These are phyloP conservation scores for Pichia sp. DNA, from an alignment of 1,139 yeast species.

Conservation along the genomic window DNA sequence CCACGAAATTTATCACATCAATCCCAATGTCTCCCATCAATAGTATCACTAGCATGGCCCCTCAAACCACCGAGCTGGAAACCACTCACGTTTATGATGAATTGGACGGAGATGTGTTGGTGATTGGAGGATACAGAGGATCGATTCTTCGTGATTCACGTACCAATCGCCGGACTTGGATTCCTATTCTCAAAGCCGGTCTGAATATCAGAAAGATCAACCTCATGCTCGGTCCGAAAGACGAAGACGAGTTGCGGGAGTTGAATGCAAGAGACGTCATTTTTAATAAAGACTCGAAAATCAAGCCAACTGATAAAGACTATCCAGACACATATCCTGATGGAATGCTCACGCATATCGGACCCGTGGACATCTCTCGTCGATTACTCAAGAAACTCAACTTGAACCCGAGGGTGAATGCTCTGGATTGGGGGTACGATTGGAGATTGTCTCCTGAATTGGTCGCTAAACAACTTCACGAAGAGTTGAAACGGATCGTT, in stretches of 20 bases:
- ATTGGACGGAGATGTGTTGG: constrained; percentile 71
- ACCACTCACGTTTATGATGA: constrained; percentile 42
- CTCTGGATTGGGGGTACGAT: constrained; percentile 83
- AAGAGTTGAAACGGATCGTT: constrained; percentile 44
- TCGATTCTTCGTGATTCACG: constrained; percentile 67
- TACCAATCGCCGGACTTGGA: constrained; percentile 74
- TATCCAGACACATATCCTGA: constrained; percentile 55
- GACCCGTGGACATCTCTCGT: constrained; percentile 81
- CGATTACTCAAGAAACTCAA: constrained; percentile 55
- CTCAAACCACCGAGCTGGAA: constrained; percentile 24
- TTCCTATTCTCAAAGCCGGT: constrained; percentile 80
- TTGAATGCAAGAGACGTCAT: constrained; percentile 26
- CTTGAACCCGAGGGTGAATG: constrained; percentile 58
- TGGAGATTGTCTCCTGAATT: constrained; percentile 79
- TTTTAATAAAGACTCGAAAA: constrained; percentile 1
- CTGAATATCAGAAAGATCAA: constrained; percentile 68
- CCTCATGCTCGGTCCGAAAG: constrained; percentile 68
- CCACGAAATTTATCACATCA: constrained; percentile 5
- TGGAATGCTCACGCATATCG: constrained; percentile 78
- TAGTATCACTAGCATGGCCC: constrained; percentile 2
- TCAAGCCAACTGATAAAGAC: constrained; percentile 36
- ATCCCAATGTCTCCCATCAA: constrained; percentile 6
- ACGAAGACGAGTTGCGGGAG: constrained; percentile 49
- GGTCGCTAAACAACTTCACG: constrained; percentile 47
- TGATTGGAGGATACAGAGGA: constrained; percentile 89